These are phyloP conservation scores for Globisporangium polare DNA, from an alignment of 352 stramenopile species.

Conservation along the genomic window DNA sequence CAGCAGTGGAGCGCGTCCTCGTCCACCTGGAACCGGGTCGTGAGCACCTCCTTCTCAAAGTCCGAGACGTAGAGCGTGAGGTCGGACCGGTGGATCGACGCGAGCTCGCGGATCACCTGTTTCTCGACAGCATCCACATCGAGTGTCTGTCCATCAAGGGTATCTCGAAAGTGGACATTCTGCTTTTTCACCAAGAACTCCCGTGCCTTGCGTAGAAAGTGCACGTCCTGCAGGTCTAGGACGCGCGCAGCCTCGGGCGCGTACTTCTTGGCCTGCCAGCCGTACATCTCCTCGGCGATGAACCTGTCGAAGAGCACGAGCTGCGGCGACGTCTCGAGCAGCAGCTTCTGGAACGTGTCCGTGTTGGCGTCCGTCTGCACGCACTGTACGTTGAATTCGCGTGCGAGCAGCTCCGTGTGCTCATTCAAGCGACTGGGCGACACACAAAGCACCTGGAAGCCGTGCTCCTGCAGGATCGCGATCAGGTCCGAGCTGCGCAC, in stretches of 20 bases:
- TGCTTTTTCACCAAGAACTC: slow-evolving; percentile 75
- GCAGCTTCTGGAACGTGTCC: slow-evolving; percentile 57
- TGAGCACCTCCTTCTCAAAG: slow-evolving; percentile 54
- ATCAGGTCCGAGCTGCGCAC: slow-evolving; percentile 81
- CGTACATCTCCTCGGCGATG: slow-evolving; percentile 85
- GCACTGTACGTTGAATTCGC: slow-evolving; percentile 48
- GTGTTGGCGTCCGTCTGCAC: slow-evolving; percentile 73
- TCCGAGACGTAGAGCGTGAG: slow-evolving; percentile 74
- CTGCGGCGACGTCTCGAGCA: slow-evolving; percentile 52
- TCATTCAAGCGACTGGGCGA: slow-evolving; percentile 77
- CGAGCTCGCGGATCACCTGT: slow-evolving; percentile 66
- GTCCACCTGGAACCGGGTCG: slow-evolving; percentile 58
- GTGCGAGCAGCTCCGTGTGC: slow-evolving; percentile 46
- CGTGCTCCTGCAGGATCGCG: slow-evolving; percentile 49
- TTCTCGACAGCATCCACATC: slow-evolving; percentile 53
- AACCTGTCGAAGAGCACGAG: slow-evolving; percentile 82
- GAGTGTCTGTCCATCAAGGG: slow-evolving; percentile 31
- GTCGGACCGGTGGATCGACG: slow-evolving; percentile 73
- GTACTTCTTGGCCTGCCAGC: slow-evolving; percentile 73
- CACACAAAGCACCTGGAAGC: slow-evolving; percentile 70
- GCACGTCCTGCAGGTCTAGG: slow-evolving; percentile 92
- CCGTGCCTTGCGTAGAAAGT: slow-evolving; percentile 85
- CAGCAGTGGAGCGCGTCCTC: slow-evolving; percentile 39
- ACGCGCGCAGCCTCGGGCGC: slow-evolving; percentile 79
- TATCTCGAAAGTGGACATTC: slow-evolving; percentile 31